Evolutionary conservation across 2,329 filamentous ascomycete genomes (phyloP).

Genomic region (Penicillium sp.): DNA sequence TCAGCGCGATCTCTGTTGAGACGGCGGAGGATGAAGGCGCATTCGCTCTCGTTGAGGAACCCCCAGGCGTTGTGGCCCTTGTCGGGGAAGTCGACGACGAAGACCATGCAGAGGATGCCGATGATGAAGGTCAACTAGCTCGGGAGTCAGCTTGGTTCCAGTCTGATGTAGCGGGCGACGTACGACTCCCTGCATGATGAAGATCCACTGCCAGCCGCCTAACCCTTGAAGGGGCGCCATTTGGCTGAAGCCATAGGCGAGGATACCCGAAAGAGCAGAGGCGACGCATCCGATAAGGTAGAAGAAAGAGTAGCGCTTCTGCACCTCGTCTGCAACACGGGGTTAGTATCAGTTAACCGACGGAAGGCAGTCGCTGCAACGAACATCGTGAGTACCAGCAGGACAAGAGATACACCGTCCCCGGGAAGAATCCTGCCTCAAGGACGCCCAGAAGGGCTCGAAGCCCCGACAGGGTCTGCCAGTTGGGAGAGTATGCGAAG

Average conservation of each 20-base stretch:
- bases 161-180: not conserved
- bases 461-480: conserved; percentile 31
- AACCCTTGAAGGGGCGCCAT: conserved; percentile 50
- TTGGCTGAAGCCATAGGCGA: conserved; percentile 49
- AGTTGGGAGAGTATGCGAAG: conserved; percentile 36
- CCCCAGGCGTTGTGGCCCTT: conserved; percentile 36
- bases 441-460: conserved; percentile 34
- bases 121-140: conserved; percentile 33
- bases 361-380: conserved; percentile 1
- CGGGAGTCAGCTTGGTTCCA: not conserved
- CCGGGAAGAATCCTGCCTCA: conserved; percentile 66
- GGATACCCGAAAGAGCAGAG: conserved; percentile 54
- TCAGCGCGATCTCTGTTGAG: conserved; percentile 61
- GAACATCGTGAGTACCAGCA: conserved; percentile 68
- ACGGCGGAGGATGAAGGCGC: conserved; percentile 55
- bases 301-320: conserved; percentile 49
- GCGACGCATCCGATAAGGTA: conserved; percentile 56
- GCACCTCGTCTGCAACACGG: conserved; percentile 33
- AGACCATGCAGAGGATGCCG: conserved; percentile 36
- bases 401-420: conserved; percentile 72
- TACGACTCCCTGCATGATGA: conserved; percentile 58
- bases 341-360: conserved; percentile 11
- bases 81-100: conserved; percentile 47
- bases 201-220: conserved; percentile 61
- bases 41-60: conserved; percentile 47